Percentiles rank a stretch among this genome's conserved stretches.
Evolutionary conservation across 441 rosid genomes (phyloP).

Genomic region (Melastoma candidum): DNA sequence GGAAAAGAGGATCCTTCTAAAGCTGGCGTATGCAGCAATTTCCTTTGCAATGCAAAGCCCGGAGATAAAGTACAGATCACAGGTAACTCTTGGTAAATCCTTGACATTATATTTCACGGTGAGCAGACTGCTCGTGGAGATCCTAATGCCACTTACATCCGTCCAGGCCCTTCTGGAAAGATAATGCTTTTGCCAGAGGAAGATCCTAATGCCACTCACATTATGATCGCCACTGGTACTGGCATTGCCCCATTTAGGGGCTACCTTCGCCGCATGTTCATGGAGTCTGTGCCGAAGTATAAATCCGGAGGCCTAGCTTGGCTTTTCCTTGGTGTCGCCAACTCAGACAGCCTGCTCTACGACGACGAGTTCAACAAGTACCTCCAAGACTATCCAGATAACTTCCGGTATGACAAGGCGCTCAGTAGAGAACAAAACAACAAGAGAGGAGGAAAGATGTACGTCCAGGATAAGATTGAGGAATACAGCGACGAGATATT

Average conservation of each 20-base stretch:
- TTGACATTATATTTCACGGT: too few relatives aligned
- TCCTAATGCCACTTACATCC: not conserved
- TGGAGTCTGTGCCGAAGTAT: slow-evolving; percentile 70
- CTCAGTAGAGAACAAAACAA: slow-evolving; percentile 89
- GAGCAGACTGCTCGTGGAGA: too few relatives aligned
- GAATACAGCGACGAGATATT: slow-evolving; percentile 87
- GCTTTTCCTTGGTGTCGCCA: slow-evolving; percentile 99
- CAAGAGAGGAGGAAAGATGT: slow-evolving; percentile 90
- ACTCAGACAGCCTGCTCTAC: slow-evolving; percentile 84
- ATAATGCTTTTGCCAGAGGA: slow-evolving; percentile 96
- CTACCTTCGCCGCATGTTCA: slow-evolving; percentile 91
- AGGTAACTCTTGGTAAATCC: slow-evolving; percentile 29
- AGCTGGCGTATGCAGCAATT: slow-evolving; percentile 86
- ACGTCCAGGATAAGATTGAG: slow-evolving; percentile 94
- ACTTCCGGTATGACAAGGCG: slow-evolving; percentile 78
- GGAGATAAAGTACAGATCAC: slow-evolving; percentile 88
- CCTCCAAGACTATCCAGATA: slow-evolving; percentile 58
- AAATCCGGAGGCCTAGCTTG: slow-evolving; percentile 85
- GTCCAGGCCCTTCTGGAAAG: slow-evolving; percentile 89
- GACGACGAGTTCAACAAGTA: slow-evolving; percentile 80
- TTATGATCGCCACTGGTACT: slow-evolving; percentile 96
- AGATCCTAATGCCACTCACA: slow-evolving; percentile 71
- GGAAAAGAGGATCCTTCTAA: slow-evolving; percentile 90
- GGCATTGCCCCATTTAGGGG: slow-evolving; percentile 94
- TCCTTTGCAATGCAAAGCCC: slow-evolving; percentile 77